Percentiles rank a stretch among this genome's conserved stretches.
Evolutionary conservation across 306 rosid species (phyloP).

Genomic region (Psophocarpus tetragonolobus): DNA sequence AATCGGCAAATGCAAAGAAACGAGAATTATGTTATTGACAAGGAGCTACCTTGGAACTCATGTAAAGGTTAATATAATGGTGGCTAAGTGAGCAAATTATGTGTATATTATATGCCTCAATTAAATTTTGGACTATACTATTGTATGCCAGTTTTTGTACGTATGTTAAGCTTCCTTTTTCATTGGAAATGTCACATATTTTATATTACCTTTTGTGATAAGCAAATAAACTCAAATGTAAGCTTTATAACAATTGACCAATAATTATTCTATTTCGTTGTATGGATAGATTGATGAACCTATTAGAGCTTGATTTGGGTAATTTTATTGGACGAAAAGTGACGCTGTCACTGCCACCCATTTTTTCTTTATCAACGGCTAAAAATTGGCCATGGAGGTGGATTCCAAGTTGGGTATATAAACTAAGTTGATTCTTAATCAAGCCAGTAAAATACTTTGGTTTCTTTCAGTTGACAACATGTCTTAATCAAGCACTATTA

Average conservation of each 20-base stretch:
- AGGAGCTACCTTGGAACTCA: slow-evolving; percentile 58
- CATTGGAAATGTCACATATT: slow-evolving; percentile 43
- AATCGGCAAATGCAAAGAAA: slow-evolving; percentile 44
- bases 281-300: background rate
- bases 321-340: background rate
- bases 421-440: background rate
- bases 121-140: slow-evolving; percentile 5
- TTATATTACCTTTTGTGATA: background rate
- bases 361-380: background rate
- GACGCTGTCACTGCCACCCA: background rate
- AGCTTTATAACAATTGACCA: background rate
- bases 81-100: background rate
- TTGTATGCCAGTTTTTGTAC: slow-evolving; percentile 43
- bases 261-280: background rate
- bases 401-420: background rate
- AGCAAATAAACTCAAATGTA: background rate
- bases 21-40: slow-evolving; percentile 51
- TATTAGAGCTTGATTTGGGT: background rate
- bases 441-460: background rate
- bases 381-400: background rate
- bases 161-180: slow-evolving; percentile 26
- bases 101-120: slow-evolving; percentile 11
- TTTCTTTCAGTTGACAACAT: background rate
- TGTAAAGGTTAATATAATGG: slow-evolving; percentile 36
- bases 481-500: slow-evolving; percentile 25